Conservation (phyloP, 495 filamentous ascomycete species). For the Penicillium waksmanii region DNA sequence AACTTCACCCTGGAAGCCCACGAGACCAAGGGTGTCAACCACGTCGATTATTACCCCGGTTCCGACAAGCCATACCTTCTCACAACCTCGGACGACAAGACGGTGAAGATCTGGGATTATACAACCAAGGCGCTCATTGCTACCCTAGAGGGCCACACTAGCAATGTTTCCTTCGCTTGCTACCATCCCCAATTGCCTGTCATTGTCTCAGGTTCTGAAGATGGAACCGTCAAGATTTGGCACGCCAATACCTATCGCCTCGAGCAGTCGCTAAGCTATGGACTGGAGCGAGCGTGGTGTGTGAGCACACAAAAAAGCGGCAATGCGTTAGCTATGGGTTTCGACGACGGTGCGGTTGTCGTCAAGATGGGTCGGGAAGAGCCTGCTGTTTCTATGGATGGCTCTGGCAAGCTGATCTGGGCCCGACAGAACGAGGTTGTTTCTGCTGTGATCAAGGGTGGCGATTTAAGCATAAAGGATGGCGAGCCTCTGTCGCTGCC, state of each 20-base stretch:
- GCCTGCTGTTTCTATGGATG: conserved; percentile 96
- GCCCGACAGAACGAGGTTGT: conserved; percentile 92
- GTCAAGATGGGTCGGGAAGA: conserved; percentile 98
- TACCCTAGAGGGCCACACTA: conserved; percentile 94
- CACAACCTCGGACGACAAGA: conserved; percentile 93
- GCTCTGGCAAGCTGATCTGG: conserved; percentile 93
- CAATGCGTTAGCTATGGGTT: conserved; percentile 93
- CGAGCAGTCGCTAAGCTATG: conserved; percentile 94
- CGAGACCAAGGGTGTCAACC: conserved; percentile 97
- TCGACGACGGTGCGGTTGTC: conserved; percentile 96
- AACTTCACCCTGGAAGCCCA: conserved; percentile 98
- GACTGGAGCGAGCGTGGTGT: conserved; percentile 96
- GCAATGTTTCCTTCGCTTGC: conserved; percentile 98
- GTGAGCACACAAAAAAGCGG: conserved; percentile 90
- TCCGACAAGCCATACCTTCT: conserved; percentile 96
- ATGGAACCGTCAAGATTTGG: conserved; percentile 98
- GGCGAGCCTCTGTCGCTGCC: conserved; percentile 82
- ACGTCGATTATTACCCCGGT: conserved; percentile 96
- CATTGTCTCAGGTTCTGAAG: conserved; percentile 98
- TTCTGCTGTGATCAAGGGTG: conserved; percentile 92
- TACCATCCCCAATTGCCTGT: conserved; percentile 97
- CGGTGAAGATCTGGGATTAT: conserved; percentile 98
- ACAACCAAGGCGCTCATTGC: conserved; percentile 97
- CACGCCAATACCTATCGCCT: conserved; percentile 95
- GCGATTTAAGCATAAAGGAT: conserved; percentile 82